Evolutionary conservation across 805 yeast species (phyloP).

Genomic region (Dipodascus geniculatus): DNA sequence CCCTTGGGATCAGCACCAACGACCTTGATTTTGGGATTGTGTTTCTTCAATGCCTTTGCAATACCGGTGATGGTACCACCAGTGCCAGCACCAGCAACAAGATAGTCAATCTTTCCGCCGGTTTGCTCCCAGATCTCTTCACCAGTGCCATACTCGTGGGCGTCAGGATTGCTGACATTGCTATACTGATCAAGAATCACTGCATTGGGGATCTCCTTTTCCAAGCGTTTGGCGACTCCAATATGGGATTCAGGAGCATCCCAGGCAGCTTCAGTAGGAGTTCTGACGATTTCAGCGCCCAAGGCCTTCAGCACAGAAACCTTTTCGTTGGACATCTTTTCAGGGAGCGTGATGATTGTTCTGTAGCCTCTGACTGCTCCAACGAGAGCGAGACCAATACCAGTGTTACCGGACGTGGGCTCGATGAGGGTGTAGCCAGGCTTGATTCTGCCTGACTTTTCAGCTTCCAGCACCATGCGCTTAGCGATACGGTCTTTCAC

Average conservation of each 20-base stretch:
- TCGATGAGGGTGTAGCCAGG: constrained; percentile 82
- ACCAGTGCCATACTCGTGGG: constrained; percentile 79
- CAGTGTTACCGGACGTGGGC: constrained; percentile 87
- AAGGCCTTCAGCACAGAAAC: constrained; percentile 79
- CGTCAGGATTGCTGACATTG: constrained; percentile 67
- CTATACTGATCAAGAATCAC: constrained; percentile 77
- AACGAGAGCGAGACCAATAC: constrained; percentile 76
- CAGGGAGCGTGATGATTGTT: constrained; percentile 80
- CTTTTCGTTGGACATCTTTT: constrained; percentile 85
- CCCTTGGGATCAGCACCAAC: constrained; percentile 84
- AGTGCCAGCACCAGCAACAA: constrained; percentile 90
- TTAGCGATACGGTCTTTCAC: constrained; percentile 83
- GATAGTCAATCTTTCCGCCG: constrained; percentile 52
- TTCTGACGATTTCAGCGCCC: constrained; percentile 84
- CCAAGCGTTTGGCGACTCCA: constrained; percentile 73
- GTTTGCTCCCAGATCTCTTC: constrained; percentile 78
- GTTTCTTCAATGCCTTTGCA: constrained; percentile 61
- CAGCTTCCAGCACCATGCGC: constrained; percentile 80
- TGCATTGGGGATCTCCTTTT: constrained; percentile 74
- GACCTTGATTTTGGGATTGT: constrained; percentile 47
- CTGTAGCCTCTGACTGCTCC: constrained; percentile 84
- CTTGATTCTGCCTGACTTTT: constrained; percentile 59
- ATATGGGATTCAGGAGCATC: constrained; percentile 86
- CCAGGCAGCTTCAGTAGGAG: constrained; percentile 90
- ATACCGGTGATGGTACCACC: constrained; percentile 89